Percentiles rank a stretch among this genome's conserved stretches.
Conservation (phyloP, 768 basidiomycete genomes). For the Lactarius quietus region DNA sequence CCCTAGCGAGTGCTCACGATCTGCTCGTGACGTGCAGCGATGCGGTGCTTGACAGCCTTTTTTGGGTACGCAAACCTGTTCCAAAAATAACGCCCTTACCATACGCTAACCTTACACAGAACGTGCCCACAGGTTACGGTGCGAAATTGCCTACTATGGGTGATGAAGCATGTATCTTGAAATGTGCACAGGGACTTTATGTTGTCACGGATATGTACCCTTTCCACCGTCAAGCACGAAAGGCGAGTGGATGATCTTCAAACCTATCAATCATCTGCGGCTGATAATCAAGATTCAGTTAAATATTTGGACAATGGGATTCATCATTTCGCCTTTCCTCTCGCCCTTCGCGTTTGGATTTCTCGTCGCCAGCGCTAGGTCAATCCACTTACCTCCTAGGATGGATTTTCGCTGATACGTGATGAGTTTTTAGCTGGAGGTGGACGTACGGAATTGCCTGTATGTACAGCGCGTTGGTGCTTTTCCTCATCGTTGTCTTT, state of each 20-base stretch:
- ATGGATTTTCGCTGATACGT: background rate
- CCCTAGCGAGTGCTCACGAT: background rate
- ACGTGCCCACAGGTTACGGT: constrained; percentile 62
- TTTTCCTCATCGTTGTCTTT: constrained; percentile 54
- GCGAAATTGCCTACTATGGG: constrained; percentile 9
- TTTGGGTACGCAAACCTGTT: constrained; percentile 42
- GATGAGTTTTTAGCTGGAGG: constrained; percentile 41
- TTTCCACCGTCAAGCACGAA: constrained; percentile 65
- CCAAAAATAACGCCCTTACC: background rate
- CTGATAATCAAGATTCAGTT: constrained; percentile 40
- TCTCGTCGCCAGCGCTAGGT: constrained; percentile 53
- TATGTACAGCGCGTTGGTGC: constrained; percentile 53
- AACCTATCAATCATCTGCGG: background rate
- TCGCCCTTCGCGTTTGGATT: constrained; percentile 69
- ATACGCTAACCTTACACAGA: constrained; percentile 24
- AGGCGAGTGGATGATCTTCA: constrained; percentile 35
- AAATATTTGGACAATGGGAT: constrained; percentile 71
- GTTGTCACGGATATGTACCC: constrained; percentile 62
- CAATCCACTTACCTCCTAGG: constrained; percentile 13
- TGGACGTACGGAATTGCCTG: constrained; percentile 68
- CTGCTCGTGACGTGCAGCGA: constrained; percentile 37
- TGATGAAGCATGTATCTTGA: background rate
- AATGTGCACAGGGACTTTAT: constrained; percentile 48
- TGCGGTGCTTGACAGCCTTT: constrained; percentile 56
- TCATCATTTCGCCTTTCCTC: constrained; percentile 60